A percentile compares a stretch with the other conserved stretches of the same genome.
Conservation (phyloP, 495 filamentous ascomycete species). For the Parathielavia appendiculata region DNA sequence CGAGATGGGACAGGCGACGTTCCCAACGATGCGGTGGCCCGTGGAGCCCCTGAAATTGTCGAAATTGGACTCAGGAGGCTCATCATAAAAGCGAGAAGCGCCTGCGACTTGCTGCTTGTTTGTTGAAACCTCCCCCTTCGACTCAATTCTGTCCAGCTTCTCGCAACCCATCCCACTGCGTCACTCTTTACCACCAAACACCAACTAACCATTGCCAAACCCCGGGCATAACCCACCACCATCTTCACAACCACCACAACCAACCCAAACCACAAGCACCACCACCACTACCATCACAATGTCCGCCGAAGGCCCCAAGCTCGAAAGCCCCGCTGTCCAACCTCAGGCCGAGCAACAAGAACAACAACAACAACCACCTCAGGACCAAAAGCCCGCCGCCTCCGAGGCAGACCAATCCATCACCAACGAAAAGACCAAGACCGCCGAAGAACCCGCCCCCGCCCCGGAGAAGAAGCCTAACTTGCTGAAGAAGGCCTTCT, state of each 20-base stretch:
- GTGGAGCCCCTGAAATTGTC: neutral
- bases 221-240: neutral
- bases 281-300: conserved; percentile 1
- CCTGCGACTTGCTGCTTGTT: neutral
- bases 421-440: neutral
- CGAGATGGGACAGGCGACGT: neutral
- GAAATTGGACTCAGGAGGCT: neutral
- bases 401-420: neutral
- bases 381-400: neutral
- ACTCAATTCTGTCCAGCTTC: neutral
- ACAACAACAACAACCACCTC: neutral
- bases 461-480: conserved; percentile 14
- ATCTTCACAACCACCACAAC: neutral
- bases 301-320: conserved; percentile 50
- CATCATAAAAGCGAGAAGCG: neutral
- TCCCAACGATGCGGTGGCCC: neutral
- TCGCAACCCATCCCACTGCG: neutral
- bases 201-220: neutral
- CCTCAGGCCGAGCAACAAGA: conserved; percentile 3
- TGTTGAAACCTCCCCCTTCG: neutral
- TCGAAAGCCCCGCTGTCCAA: neutral
- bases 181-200: neutral
- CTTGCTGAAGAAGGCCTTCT: conserved; percentile 13
- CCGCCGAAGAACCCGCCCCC: neutral
- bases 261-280: neutral